Evolutionary conservation across 495 filamentous ascomycete species (phyloP), one percentile per base, ranked within the genome.

Genomic region (Neurospora africana): DNA sequence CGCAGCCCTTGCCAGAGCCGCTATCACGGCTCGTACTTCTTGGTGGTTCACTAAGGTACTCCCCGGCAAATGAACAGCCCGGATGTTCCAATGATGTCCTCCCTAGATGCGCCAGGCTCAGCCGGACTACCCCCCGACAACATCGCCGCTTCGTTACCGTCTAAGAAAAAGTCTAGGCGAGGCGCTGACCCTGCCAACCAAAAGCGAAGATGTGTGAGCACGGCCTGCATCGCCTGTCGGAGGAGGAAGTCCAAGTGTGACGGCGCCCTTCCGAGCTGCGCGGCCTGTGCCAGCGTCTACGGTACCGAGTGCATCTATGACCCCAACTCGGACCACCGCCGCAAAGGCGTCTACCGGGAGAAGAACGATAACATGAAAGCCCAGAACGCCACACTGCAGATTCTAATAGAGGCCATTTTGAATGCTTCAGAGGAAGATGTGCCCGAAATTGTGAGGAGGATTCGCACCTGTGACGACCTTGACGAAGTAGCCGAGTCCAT

Each of bases 301-400:
- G 91, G 94, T 72, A 98, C 95, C 53, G 89, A 91, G 74, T 93
- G 94, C 81, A 85, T 97, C 69, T 99, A 98, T 84, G 96, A 98
- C 79, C 95, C 93, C 7, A 96, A 93, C 78, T 95, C 93, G 71
- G 95, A 99, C 80, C 93, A 97, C 78, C 91, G 95, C 67, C 89
- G 95, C 21, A 99, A 98, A 79, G 95, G 95, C 68, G 95, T 98
- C 11, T 98, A 97, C 80, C 94, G 93, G 80, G 93, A 97, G 80
- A 94, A 97, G 80, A 91, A 94, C 67, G 94, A 97, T 80, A 92
- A 90, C 75, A 86, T 95, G 77, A 92, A 95, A 77, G 95, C 94
- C 23, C 87, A 87, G 70, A 95, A 92, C 78, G 92, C 92, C 39
- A 99, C 95, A 15, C 84, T 98, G 35, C 92, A 98, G 78, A 95